Evolutionary conservation across 2,329 filamentous ascomycete species (phyloP).

Genomic region (Myotisia sp.): DNA sequence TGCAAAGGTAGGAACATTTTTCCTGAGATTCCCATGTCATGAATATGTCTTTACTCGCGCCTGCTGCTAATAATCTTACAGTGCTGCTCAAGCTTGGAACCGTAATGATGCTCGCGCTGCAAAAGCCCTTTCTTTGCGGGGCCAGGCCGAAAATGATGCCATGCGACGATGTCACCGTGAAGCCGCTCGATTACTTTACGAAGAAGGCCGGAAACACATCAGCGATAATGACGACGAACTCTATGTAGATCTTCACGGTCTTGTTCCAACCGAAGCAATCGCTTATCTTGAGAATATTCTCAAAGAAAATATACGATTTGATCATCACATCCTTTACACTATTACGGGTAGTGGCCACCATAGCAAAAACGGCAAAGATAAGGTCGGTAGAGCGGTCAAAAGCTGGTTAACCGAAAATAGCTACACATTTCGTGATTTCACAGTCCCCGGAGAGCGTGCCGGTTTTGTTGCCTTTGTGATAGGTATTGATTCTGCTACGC

Average conservation of each 20-base stretch:
- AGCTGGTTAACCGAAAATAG: slow-evolving; percentile 89
- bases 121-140: slow-evolving; percentile 83
- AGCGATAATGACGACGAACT: slow-evolving; percentile 47
- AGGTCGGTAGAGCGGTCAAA: slow-evolving; percentile 86
- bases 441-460: slow-evolving; percentile 84
- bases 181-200: slow-evolving; percentile 80
- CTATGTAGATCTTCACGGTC: slow-evolving; percentile 90
- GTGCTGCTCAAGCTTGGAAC: slow-evolving; percentile 96
- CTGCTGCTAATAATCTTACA: slow-evolving; percentile 29
- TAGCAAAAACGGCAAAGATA: slow-evolving; percentile 97
- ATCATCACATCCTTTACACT: slow-evolving; percentile 65
- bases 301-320: slow-evolving; percentile 60
- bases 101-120: slow-evolving; percentile 91
- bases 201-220: slow-evolving; percentile 70
- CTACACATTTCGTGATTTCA: slow-evolving; percentile 92
- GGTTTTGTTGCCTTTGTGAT: slow-evolving; percentile 53
- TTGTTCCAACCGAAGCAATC: slow-evolving; percentile 95
- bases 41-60: slow-evolving; percentile 4
- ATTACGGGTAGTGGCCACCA: slow-evolving; percentile 96
- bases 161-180: slow-evolving; percentile 97
- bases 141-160: slow-evolving; percentile 89
- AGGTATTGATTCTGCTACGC: slow-evolving; percentile 41
- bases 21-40: too few species aligned
- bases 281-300: slow-evolving; percentile 84
- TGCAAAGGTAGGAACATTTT: slow-evolving; percentile 57